Evolutionary conservation across 352 stramenopile genomes (phyloP), one percentile per base, ranked within the genome.

Genomic region (Phytophthora foliorum): DNA sequence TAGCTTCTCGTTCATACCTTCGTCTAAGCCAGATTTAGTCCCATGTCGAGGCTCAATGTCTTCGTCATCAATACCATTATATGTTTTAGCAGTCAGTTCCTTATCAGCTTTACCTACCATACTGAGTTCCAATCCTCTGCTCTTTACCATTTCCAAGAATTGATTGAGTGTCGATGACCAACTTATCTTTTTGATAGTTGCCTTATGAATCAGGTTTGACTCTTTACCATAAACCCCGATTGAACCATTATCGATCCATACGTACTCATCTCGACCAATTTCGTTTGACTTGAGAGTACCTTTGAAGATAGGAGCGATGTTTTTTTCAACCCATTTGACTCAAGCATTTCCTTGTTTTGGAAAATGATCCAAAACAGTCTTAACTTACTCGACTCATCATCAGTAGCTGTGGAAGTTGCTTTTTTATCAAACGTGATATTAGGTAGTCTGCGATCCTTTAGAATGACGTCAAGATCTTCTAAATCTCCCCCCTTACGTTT

Each of bases 41-140:
- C 48, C 58, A 67, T 67, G 58, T 29, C 48, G 36, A 27, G 58
- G 24, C 22, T 59, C 48, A 27, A 25, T 22, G 13, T 67, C 58
- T 36, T 44, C 58, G 48, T 48, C 42, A 36, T 63, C 44, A 9
- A n/a, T 19, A 25, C 39, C 19, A 10, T 17, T 7, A n/a, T 51
- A 38, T 39, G 29, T 31, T 54, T 62, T 19, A 29, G 25, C 25
- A 29, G 25, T 29, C 25, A 29, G 25, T 29, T 29, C 25, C 25
- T 53, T 19, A 45, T 49, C 29, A 36, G 21, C 42, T 17, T 48
- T 56, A 22, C 57, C 46, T 31, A 65, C 36, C 36, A 66, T 50
- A 17, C 14, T 57, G 34, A 57, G 45, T 13, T 22, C 34, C 11
- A 66, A 50, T 6, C 57, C 48, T 36, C 38, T 57, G 10, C 22